phyloP scores from a whole-genome alignment of 345 rosid genomes.

The Mangifera indica region DNA sequence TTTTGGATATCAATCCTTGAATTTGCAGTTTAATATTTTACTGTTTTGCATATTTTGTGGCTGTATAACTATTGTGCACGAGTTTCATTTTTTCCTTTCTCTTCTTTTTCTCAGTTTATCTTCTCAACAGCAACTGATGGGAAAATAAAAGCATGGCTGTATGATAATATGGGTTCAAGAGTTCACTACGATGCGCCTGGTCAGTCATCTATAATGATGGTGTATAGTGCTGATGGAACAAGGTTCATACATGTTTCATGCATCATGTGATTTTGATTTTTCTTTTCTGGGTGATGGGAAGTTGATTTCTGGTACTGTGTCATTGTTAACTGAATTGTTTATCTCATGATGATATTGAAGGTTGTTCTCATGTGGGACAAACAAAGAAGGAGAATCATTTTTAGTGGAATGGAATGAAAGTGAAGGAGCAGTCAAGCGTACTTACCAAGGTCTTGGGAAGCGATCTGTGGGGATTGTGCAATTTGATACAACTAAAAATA shows the following conservation, averaged over 20 bases:
- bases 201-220: conserved; percentile 67
- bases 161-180: conserved; percentile 67
- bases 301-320: conserved; percentile 13
- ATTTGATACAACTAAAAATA: conserved; percentile 78
- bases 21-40: neutral
- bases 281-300: conserved; percentile 1
- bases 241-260: conserved; percentile 44
- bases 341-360: conserved; percentile 31
- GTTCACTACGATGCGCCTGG: conserved; percentile 88
- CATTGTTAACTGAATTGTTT: conserved; percentile 6
- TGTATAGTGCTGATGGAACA: conserved; percentile 77
- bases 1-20: neutral
- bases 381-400: conserved; percentile 74
- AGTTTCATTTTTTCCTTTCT: conserved; percentile 7
- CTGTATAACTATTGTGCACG: conserved; percentile 3
- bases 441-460: conserved; percentile 70
- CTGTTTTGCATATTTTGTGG: neutral
- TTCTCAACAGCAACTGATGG: conserved; percentile 81
- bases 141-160: conserved; percentile 86
- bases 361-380: conserved; percentile 82
- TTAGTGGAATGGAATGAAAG: conserved; percentile 93
- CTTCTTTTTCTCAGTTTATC: conserved; percentile 48
- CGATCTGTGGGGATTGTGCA: conserved; percentile 69
- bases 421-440: conserved; percentile 68
- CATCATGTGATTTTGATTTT: conserved; percentile 11